Conservation (phyloP, 2,329 filamentous ascomycete genomes). For the Harringtonia aguacate region DNA sequence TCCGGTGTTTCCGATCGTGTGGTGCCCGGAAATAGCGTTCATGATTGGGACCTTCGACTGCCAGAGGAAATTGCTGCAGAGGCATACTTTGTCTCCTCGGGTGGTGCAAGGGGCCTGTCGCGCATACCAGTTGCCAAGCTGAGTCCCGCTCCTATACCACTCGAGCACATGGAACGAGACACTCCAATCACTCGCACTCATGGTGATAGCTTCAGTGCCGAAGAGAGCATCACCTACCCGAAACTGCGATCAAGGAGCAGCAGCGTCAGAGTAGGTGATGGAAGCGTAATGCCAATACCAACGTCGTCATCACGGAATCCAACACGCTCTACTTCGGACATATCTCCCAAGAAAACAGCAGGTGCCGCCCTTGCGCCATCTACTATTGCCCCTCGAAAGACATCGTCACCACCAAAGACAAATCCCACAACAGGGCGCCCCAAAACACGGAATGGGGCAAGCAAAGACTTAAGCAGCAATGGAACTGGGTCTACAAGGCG, state of each 20-base stretch:
- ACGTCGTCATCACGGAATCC: background rate
- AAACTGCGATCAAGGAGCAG: slow-evolving; percentile 62
- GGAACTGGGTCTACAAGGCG: slow-evolving; percentile 31
- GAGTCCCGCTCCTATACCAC: slow-evolving; percentile 66
- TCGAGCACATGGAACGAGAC: slow-evolving; percentile 64
- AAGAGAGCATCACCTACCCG: slow-evolving; percentile 46
- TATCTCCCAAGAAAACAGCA: slow-evolving; percentile 42
- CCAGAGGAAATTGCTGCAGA: slow-evolving; percentile 67
- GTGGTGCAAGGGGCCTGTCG: slow-evolving; percentile 52
- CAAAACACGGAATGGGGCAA: slow-evolving; percentile 50
- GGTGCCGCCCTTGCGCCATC: slow-evolving; percentile 14
- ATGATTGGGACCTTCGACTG: slow-evolving; percentile 61
- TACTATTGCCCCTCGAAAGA: slow-evolving; percentile 23
- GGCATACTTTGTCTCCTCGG: slow-evolving; percentile 43
- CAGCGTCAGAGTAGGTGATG: slow-evolving; percentile 33
- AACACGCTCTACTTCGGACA: slow-evolving; percentile 32
- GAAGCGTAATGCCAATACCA: background rate
- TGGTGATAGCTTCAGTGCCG: slow-evolving; percentile 38
- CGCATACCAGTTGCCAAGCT: slow-evolving; percentile 78
- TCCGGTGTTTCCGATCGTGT: slow-evolving; percentile 24
- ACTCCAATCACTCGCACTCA: slow-evolving; percentile 53
- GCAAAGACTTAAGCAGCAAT: slow-evolving; percentile 23
- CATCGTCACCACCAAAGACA: slow-evolving; percentile 23
- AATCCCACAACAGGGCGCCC: slow-evolving; percentile 37
- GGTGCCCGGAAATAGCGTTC: slow-evolving; percentile 27